Base-by-base conservation (phyloP, 768 basidiomycete species). In the Mycena indigotica region DNA sequence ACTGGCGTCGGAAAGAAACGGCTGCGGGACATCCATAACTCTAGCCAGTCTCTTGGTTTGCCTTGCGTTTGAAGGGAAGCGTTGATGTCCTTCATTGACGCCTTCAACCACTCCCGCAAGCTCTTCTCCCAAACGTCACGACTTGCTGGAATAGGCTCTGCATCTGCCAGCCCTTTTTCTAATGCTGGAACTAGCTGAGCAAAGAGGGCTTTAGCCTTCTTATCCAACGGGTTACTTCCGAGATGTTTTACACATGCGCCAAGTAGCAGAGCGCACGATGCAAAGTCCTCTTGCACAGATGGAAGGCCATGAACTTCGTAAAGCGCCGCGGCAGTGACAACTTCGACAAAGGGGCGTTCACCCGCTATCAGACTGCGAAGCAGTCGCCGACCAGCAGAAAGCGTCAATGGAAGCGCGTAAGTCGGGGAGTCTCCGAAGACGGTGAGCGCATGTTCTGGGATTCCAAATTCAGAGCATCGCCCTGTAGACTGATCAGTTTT, bases 51-150 rank as follows among this genome's bases (percentile, higher is more conserved):
- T 44, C 49, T 28, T 41, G 26, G 21, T 35, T 39, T 10, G 0
- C 35, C 46, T 6, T 30, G 32, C 28, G 44, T 41, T 10, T 38
- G 51, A 48, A 63, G 38, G 52, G 60, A 60, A 30, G 46, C 58
- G 13, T 52, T 35, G 35, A 63, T 24, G 10, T 60, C 58, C 21
- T 23, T 44, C 58, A 48, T 56, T 1, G 56, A 26, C 52, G 29
- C 49, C 40, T 57, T 59, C 30, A 60, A 24, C 62, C 62, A 63
- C 19, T 15, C 1, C 15, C 62, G 55, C 28, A 63, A 17, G 19
- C 55, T 60, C 58, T 63, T 63, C 29, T 63, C 62, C 12, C 53
- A 55, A 8, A 60, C 30, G 28, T 60, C 55, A n/a, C 44, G 40
- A 38, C 58, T 60, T 24, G 19, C 41, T 4, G 62, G 55, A 54